Base-by-base conservation (phyloP, 2,329 filamentous ascomycete genomes). In the Sporothrix brasiliensis region DNA sequence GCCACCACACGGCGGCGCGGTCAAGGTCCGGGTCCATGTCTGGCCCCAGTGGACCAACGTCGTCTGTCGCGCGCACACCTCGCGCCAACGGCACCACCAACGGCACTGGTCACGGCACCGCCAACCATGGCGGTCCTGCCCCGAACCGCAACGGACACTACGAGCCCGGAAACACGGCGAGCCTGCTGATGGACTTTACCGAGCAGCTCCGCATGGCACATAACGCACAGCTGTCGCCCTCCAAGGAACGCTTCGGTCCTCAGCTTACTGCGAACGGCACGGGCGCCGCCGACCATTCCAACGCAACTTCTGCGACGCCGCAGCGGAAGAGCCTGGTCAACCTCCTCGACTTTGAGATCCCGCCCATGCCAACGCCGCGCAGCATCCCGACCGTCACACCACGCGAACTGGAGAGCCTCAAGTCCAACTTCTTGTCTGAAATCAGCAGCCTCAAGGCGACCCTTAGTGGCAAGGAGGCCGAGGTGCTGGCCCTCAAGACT, bases 371-470 rank as follows among this genome's bases (percentile, higher is more conserved):
- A 1, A 98, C 95, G 0, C 95, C 95, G 16, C 89, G 94, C 73
- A 97, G 93, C 69, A 87, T 98, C 50, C 95, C 95, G 0, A 92
- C 91, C 10, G 91, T 98, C 75, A 97, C 94, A 1, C 92, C 95
- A 1, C 89, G 95, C 47, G 95, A 99, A 81, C 84, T 98, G 2
- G 95, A 99, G 78, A 92, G 91, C 16, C 85, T 98, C 72, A 98
- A 98, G 79, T 97, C 94, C 0, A 87, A 87, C 30, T 96, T 97
- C 76, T 85, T 96, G 67, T 97, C 94, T 0, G 92, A 98, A 78
- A 97, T 99, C 72, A 97, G 93, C 73, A 93, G 92, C n/a, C 87
- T 99, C 21, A 95, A 92, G 77, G 95, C 95, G 3, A 94, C 92
- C 11, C 84, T 99, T 11, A 94, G 90, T 76, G 95, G 95, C 65